phyloP scores from a whole-genome alignment of 768 basidiomycete genomes.

The Leccinum broughii region DNA sequence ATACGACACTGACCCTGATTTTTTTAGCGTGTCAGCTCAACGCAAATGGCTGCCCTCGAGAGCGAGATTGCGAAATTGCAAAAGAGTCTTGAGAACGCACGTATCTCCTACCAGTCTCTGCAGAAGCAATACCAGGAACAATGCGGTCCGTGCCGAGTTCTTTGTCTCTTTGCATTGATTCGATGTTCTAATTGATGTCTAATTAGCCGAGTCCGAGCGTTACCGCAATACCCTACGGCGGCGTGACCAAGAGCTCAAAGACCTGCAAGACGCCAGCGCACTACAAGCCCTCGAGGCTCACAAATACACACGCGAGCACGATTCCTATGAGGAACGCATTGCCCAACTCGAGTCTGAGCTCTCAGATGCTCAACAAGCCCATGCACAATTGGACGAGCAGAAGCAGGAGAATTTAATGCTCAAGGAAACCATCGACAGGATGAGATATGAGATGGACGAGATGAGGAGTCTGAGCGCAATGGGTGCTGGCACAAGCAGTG shows the following conservation, averaged over 20 bases:
- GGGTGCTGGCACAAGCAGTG: conserved; percentile 42
- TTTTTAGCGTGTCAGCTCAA: conserved; percentile 57
- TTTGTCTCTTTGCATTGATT: background rate
- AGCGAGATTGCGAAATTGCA: conserved; percentile 76
- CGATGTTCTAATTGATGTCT: background rate
- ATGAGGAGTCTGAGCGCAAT: conserved; percentile 55
- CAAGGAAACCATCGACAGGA: conserved; percentile 94
- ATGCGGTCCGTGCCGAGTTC: conserved; percentile 53
- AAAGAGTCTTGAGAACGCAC: conserved; percentile 71
- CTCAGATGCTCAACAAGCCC: conserved; percentile 63
- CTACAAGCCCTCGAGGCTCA: conserved; percentile 64
- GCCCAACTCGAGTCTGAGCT: conserved; percentile 72
- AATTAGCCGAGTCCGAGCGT: conserved; percentile 71
- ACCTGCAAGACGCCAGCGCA: conserved; percentile 57
- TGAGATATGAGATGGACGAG: conserved; percentile 94
- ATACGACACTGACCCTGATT: conserved; percentile 7
- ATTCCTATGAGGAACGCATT: conserved; percentile 71
- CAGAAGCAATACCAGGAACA: conserved; percentile 92
- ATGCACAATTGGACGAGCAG: conserved; percentile 81
- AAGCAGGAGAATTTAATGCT: conserved; percentile 92
- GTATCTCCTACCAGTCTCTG: conserved; percentile 69
- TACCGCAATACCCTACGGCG: conserved; percentile 72
- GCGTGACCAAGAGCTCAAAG: conserved; percentile 72
- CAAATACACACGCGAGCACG: conserved; percentile 69
- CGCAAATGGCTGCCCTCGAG: conserved; percentile 71